Percentiles rank a stretch among this genome's conserved stretches.
Evolutionary conservation across 1,284 basidiomycete genomes (phyloP).

Genomic region (Trichosporon ovoides): DNA sequence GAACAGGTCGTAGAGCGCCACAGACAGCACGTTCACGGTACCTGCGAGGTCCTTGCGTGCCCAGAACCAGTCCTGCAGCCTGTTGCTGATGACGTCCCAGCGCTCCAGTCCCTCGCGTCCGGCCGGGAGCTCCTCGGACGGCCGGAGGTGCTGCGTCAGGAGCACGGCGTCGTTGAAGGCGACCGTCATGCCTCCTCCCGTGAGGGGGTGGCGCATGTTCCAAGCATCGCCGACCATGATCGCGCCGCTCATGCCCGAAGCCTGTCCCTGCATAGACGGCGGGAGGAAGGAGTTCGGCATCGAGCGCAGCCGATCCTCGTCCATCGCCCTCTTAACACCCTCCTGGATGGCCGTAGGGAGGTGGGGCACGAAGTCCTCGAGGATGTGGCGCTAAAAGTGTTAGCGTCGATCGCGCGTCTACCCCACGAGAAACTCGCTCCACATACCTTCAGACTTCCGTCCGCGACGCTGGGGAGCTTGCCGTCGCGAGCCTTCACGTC

Average conservation of each 20-base stretch:
- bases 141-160: slow-evolving; percentile 60
- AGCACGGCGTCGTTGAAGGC: slow-evolving; percentile 78
- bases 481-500: slow-evolving; percentile 63
- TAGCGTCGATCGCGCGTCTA: neutral
- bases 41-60: slow-evolving; percentile 69
- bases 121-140: slow-evolving; percentile 27
- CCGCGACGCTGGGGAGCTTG: slow-evolving; percentile 68
- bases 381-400: slow-evolving; percentile 59
- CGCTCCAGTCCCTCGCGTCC: slow-evolving; percentile 51
- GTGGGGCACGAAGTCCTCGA: slow-evolving; percentile 66
- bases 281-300: slow-evolving; percentile 98
- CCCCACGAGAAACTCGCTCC: slow-evolving; percentile 29
- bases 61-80: slow-evolving; percentile 76
- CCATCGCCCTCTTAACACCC: slow-evolving; percentile 60
- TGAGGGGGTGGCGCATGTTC: slow-evolving; percentile 99
- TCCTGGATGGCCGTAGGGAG: slow-evolving; percentile 66
- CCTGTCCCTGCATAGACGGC: slow-evolving; percentile 66
- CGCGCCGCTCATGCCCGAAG: slow-evolving; percentile 58
- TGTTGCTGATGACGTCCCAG: slow-evolving; percentile 59
- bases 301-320: slow-evolving; percentile 67
- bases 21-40: slow-evolving; percentile 83
- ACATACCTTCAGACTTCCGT: slow-evolving; percentile 62
- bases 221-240: slow-evolving; percentile 91
- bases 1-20: slow-evolving; percentile 88
- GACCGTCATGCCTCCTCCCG: slow-evolving; percentile 97